These are phyloP conservation scores for Lentinula detonsa DNA, from an alignment of 768 basidiomycete species.

Conservation along the genomic window DNA sequence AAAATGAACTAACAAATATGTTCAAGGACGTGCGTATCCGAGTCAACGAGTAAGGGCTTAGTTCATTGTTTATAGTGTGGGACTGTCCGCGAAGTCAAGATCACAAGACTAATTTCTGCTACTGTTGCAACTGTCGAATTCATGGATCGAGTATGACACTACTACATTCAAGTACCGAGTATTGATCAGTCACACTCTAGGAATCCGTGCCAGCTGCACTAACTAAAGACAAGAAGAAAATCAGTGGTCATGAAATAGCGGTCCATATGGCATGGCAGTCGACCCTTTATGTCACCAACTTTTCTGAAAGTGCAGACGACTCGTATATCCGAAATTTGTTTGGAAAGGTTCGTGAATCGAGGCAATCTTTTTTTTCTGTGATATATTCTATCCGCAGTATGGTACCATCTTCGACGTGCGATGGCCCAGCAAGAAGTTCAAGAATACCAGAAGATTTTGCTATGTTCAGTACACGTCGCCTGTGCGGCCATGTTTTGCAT, in stretches of 20 bases:
- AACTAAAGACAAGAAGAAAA: conserved; percentile 90
- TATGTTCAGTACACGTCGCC: conserved; percentile 89
- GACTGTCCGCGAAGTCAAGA: conserved; percentile 74
- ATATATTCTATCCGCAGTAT: conserved; percentile 43
- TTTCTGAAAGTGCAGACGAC: conserved; percentile 83
- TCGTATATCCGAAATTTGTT: conserved; percentile 69
- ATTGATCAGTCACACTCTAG: conserved; percentile 26
- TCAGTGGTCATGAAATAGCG: conserved; percentile 68
- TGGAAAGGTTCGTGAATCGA: conserved; percentile 47
- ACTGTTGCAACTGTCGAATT: conserved; percentile 91
- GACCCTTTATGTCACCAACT: conserved; percentile 94
- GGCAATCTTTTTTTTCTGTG: neutral
- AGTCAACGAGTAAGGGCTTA: neutral
- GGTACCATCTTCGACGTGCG: conserved; percentile 91
- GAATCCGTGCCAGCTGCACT: conserved; percentile 81
- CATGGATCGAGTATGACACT: conserved; percentile 43
- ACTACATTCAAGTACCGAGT: neutral
- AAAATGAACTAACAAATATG: conserved; percentile 61
- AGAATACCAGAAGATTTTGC: conserved; percentile 84
- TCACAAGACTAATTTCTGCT: conserved; percentile 48
- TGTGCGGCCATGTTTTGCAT: conserved; percentile 37
- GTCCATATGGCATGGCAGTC: conserved; percentile 93
- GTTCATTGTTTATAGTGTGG: conserved; percentile 63
- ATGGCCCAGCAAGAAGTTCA: conserved; percentile 98
- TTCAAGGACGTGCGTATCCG: conserved; percentile 73